Evolutionary conservation across 163 green algal species (phyloP), one percentile per base, ranked within the genome.

Genomic region (Scenedesmus sp.): DNA sequence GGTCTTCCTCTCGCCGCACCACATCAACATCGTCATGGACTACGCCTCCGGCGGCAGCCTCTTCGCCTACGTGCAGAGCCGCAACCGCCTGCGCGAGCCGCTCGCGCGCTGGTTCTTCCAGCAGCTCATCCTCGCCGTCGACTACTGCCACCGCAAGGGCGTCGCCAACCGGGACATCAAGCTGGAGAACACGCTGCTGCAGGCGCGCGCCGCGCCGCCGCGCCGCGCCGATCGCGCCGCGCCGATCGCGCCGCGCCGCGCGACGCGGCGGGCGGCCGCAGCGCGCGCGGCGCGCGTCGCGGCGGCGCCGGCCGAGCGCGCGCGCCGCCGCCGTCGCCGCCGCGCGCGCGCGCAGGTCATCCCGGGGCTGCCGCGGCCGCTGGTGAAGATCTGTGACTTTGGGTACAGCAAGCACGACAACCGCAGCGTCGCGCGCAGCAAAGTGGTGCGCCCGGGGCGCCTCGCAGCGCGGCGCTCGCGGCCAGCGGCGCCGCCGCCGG

Each of bases 331-430:
- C n/a, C n/a, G n/a, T n/a, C n/a, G n/a, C n/a, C n/a, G n/a, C n/a
- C n/a, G n/a, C n/a, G n/a, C n/a, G n/a, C n/a, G n/a, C n/a, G n/a
- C 6, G 33, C 67, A 83, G 75, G 72, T 80, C 45, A 83, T 67
- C 42, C 73, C 74, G 7, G 70, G 84, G 1, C 60, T 87, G 62
- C 84, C 84, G 18, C 81, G 87, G 53, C 90, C 93, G 44, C 83
- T 97, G 45, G 78, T 98, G 15, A 98, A 98, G 75, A 92, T 98
- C 13, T 97, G 93, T 75, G 94, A 97, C 84, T 98, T 97, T 88
- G 92, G 93, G 11, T 81, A 81, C 50, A 48, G 18, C 48, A 81
- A 81, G 63, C 63, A 81, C 53, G 74, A 81, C 74, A 75, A 66
- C 63, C 39, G 74, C 48, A 72, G 62, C 33, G 72, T 70, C 18